These are phyloP conservation scores for Malus hybrid DNA, from an alignment of 331 rosid genomes.

Conservation along the genomic window DNA sequence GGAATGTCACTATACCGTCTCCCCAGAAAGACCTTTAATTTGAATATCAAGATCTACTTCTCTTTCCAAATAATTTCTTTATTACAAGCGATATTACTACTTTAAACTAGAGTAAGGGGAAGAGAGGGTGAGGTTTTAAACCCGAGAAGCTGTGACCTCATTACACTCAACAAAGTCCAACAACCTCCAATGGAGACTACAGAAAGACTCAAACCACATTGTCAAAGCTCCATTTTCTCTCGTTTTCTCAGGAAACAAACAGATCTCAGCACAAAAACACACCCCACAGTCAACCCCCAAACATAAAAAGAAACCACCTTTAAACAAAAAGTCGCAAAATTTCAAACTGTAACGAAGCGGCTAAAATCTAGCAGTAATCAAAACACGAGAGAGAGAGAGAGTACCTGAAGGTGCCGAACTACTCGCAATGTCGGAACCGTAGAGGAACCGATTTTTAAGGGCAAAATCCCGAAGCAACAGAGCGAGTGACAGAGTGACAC, in stretches of 20 bases:
- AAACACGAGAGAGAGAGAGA: not conserved
- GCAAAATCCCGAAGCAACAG: not conserved
- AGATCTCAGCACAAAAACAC: not conserved
- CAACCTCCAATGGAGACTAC: not conserved
- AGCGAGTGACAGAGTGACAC: not conserved
- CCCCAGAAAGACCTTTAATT: no score
- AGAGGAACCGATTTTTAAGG: not conserved
- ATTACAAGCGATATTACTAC: not conserved
- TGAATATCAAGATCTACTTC: not conserved
- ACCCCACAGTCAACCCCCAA: not conserved
- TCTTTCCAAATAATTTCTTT: not conserved
- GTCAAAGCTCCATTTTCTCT: not conserved
- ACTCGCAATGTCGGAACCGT: not conserved
- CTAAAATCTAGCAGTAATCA: not conserved
- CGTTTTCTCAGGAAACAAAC: not conserved
- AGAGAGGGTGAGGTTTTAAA: not conserved
- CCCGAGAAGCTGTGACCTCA: not conserved
- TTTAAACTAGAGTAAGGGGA: not conserved
- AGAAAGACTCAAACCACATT: not conserved
- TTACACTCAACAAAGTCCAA: not conserved
- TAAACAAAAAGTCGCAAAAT: not conserved
- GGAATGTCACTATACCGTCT: not conserved
- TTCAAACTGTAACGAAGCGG: not conserved
- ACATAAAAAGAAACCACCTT: not conserved
- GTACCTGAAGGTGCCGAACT: not conserved